These are phyloP conservation scores for Phytophthora litchii DNA, from an alignment of 352 stramenopile species.

Conservation along the genomic window DNA sequence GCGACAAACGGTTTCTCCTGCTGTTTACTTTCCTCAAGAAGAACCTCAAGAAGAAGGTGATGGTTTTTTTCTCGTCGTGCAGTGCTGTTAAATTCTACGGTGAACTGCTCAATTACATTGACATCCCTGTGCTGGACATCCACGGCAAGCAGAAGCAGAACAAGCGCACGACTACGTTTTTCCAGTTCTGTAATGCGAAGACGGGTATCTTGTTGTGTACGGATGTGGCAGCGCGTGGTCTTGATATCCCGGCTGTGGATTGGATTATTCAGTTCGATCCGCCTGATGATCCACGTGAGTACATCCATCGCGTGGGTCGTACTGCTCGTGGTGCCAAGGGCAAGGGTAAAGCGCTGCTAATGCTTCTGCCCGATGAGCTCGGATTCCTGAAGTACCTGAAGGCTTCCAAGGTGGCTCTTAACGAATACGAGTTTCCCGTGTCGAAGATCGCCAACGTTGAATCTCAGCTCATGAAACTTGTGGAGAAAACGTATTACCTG, in stretches of 20 bases:
- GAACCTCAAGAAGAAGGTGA: constrained; percentile 99
- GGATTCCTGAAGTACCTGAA: constrained; percentile 98
- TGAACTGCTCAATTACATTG: constrained; percentile 99
- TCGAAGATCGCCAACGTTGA: constrained; percentile 98
- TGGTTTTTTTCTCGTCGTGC: constrained; percentile 94
- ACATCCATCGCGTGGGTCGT: constrained; percentile 95
- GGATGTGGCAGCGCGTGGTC: constrained; percentile 96
- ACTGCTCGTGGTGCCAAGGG: constrained; percentile 88
- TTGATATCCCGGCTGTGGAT: constrained; percentile 98
- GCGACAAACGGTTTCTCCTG: constrained; percentile 98
- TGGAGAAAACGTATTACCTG: constrained; percentile 99
- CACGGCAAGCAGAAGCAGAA: constrained; percentile 99
- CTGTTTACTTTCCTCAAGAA: constrained; percentile 99
- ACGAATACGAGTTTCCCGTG: constrained; percentile 99
- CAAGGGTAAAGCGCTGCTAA: constrained; percentile 95
- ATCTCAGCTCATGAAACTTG: constrained; percentile 96
- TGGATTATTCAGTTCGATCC: constrained; percentile 99
- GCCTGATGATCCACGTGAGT: constrained; percentile 98
- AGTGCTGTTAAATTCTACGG: constrained; percentile 99
- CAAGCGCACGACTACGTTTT: constrained; percentile 99
- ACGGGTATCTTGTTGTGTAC: constrained; percentile 98
- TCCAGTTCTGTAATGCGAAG: constrained; percentile 98
- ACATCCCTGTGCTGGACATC: constrained; percentile 99
- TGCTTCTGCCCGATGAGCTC: constrained; percentile 97
- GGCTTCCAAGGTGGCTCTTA: constrained; percentile 97